Evolutionary conservation across 768 basidiomycete species (phyloP).

Genomic region (Dendrothele bispora): DNA sequence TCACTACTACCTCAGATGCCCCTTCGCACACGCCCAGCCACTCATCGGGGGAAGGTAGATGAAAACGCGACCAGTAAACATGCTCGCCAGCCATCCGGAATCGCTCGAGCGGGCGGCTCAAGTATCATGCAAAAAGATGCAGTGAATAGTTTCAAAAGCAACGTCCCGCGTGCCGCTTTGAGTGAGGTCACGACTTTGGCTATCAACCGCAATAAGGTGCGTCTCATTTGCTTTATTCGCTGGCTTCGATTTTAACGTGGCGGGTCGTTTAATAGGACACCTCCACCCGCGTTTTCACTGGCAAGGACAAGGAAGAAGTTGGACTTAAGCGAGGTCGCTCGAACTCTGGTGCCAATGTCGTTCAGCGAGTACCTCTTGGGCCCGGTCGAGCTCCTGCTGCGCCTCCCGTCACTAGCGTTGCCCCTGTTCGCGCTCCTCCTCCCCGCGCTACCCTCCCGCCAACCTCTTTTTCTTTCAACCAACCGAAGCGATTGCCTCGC

Average conservation of each 20-base stretch:
- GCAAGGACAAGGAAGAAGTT: conserved; percentile 70
- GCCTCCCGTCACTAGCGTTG: conserved; percentile 41
- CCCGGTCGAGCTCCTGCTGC: conserved; percentile 50
- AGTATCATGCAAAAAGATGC: conserved; percentile 51
- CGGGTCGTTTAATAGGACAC: conserved; percentile 40
- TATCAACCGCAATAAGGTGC: conserved; percentile 76
- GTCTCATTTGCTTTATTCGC: conserved; percentile 18
- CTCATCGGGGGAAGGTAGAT: conserved; percentile 71
- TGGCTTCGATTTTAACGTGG: conserved; percentile 1
- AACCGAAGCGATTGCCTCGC: conserved; percentile 10
- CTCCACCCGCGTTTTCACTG: conserved; percentile 42
- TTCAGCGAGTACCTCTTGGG: conserved; percentile 71
- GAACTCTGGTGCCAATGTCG: conserved; percentile 55
- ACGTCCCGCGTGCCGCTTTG: conserved; percentile 63
- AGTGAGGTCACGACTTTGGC: conserved; percentile 80
- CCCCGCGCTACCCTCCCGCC: conserved; percentile 13
- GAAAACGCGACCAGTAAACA: conserved; percentile 77
- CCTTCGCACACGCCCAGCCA: conserved; percentile 60
- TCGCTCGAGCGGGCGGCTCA: conserved; percentile 42
- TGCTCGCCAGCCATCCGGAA: conserved; percentile 59
- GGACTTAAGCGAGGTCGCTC: conserved; percentile 68
- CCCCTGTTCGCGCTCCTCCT: conserved; percentile 35
- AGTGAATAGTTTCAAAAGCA: conserved; percentile 47
- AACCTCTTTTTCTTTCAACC: conserved; percentile 5
- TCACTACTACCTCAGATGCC: conserved; percentile 46